A percentile compares a stretch with the other conserved stretches of the same genome.
Evolutionary conservation across 2,329 filamentous ascomycete species (phyloP).

Genomic region (Sporothrix luriei): DNA sequence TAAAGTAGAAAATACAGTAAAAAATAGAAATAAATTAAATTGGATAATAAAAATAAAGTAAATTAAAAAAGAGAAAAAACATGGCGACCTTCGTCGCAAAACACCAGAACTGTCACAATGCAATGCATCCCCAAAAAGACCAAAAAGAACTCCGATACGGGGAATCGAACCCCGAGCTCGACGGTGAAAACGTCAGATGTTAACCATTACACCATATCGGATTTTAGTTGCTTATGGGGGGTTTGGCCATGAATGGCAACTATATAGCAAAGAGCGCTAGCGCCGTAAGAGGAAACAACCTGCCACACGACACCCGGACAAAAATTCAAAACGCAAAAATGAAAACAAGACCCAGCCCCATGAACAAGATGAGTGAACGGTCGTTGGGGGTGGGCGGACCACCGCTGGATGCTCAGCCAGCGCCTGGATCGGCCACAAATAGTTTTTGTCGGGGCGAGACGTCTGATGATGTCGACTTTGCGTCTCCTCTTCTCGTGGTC

Average conservation of each 20-base stretch:
- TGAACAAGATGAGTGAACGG: background rate
- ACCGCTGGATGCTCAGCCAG: conserved; percentile 20
- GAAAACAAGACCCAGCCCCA: background rate
- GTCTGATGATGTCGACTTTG: background rate
- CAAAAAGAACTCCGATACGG: conserved; percentile 35
- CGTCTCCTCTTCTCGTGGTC: background rate
- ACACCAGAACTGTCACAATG: background rate
- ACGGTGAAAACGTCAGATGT: conserved; percentile 37
- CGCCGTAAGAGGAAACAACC: background rate
- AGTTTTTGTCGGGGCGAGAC: background rate
- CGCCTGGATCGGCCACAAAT: background rate
- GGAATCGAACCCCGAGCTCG: conserved; percentile 37
- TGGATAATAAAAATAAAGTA: background rate
- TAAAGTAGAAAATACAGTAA: background rate
- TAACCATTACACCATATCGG: conserved; percentile 37
- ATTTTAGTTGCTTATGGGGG: conserved; percentile 20
- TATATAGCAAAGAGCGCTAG: conserved; percentile 1
- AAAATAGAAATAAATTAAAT: background rate
- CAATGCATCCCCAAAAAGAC: background rate
- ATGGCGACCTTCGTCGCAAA: background rate
- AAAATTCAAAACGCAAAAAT: background rate
- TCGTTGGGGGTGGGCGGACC: no score
- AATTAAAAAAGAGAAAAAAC: background rate
- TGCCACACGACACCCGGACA: background rate
- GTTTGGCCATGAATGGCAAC: no score